Percentiles rank a stretch among this genome's conserved stretches.
These are phyloP conservation scores for Pleurotus platypus DNA, from an alignment of 768 basidiomycete species.

Conservation along the genomic window DNA sequence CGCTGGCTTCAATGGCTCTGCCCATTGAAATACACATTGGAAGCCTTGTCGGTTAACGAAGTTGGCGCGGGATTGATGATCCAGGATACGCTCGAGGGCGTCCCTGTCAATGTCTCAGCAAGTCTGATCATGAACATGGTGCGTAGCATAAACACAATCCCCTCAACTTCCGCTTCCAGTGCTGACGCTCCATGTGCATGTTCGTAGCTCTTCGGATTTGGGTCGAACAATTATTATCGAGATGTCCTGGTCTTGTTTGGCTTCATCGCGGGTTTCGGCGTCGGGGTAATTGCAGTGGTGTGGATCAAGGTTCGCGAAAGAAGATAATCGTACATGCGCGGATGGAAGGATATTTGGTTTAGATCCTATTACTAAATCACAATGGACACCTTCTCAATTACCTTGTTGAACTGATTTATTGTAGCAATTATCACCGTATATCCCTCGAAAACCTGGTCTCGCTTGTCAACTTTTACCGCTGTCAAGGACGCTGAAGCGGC, in stretches of 20 bases:
- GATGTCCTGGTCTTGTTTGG: conserved; percentile 86
- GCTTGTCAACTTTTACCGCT: no score
- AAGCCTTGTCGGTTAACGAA: conserved; percentile 89
- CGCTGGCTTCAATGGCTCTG: conserved; percentile 93
- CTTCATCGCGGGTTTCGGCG: conserved; percentile 77
- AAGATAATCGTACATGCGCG: conserved; percentile 35
- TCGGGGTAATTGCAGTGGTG: conserved; percentile 70
- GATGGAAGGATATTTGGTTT: background rate
- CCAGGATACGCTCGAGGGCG: conserved; percentile 71
- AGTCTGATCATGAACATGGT: conserved; percentile 83
- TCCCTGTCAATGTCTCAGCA: conserved; percentile 79
- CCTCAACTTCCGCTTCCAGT: conserved; percentile 3
- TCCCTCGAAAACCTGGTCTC: no score
- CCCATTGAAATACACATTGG: conserved; percentile 78
- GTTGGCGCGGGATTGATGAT: conserved; percentile 88
- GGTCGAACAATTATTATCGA: conserved; percentile 76
- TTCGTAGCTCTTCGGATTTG: conserved; percentile 81
- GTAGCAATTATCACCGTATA: background rate
- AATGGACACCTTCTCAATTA: no score
- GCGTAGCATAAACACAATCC: conserved; percentile 16
- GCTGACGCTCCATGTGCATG: background rate
- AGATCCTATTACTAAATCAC: no score
- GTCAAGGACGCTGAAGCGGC: no score
- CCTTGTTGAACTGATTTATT: background rate
- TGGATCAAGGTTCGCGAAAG: conserved; percentile 77